Evolutionary conservation across 805 yeast species (phyloP), one percentile per base, ranked within the genome.

Genomic region (Isabelozyma gotoi): DNA sequence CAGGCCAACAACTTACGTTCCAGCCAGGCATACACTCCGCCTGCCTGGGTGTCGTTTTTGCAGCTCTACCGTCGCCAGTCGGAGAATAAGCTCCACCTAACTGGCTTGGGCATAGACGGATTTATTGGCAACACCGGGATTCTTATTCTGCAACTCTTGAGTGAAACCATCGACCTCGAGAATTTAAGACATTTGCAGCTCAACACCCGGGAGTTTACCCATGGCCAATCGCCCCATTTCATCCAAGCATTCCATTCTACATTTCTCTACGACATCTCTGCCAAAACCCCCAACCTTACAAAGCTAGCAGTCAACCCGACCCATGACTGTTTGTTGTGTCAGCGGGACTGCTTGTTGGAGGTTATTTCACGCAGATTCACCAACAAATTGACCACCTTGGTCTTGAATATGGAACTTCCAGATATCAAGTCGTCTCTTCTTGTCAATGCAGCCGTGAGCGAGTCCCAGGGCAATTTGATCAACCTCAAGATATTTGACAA

Each of bases 21-120:
- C 18, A 33, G 29, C 5, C 31, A 40, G n/a, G 18, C 31, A 15
- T 21, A 39, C n/a, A 17, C 36, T 7, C 39, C 35, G 8, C 53
- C 62, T 1, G 32, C 49, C 2, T 63, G 66, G 66, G 32, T 50
- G n/a, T 21, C 40, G 8, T 55, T 63, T 38, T 53, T 62, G 27
- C 17, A 41, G 4, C 47, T 33, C 2, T 44, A 5, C 16, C 20
- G 52, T 19, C 34, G 40, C 1, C 34, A 32, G 5, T 18, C 32
- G 8, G 39, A 32, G 5, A 29, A 31, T 2, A 18, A 32, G 20
- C 41, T 57, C 27, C 11, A 21, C 10, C 24, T 59, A 15, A 17
- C 16, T 8, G 33, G 42, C 1, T 43, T 61, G 11, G 53, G 48
- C 2, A 40, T 63, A 2, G 65, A 62, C 36, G 67, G 67, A 6